Evolutionary conservation across 2,329 filamentous ascomycete genomes (phyloP), one percentile per base, ranked within the genome.

Genomic region (Fusarium proliferatum): DNA sequence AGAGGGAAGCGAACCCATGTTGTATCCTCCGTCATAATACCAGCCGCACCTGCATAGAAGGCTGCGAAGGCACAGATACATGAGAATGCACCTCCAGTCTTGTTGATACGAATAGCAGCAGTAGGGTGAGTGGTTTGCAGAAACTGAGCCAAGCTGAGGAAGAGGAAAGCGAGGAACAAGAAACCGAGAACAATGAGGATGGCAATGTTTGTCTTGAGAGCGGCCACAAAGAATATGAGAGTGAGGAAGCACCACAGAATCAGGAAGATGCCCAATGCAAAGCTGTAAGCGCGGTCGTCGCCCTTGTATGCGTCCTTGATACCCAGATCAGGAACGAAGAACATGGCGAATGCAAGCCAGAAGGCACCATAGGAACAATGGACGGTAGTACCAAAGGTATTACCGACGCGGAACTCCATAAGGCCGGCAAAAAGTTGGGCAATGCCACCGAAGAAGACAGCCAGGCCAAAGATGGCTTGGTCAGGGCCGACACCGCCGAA

Each of bases 381-480:
- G 13, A 89, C 87, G 11, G 88, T 90, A 36, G 88, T 88, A 84
- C 88, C 89, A 59, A 90, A 90, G 16, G 88, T 90, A 82, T 90
- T 91, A n/a, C 89, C 89, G 15, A 89, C 84, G 17, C 80, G 79
- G 66, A 85, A 85, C 72, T 85, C 80, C 80, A 85, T 83, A 33
- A 93, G 92, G 77, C 91, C 91, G 52, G 90, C 90, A 58, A 92
- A 82, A 78, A 93, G 83, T 80, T 93, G 91, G n/a, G 92, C 87
- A 12, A 92, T 83, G 65, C 91, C 91, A 79, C 91, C 91, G 79
- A 92, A 92, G 60, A 82, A 82, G 58, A 82, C 76, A 33, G 80
- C 81, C 33, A 82, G 63, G 10, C 81, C 81, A 38, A 83, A 82
- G 63, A 82, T 78, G 55, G 79, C 81, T 53, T 83, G 81, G 55